Percentiles rank a stretch among this genome's conserved stretches.
Evolutionary conservation across 306 rosid species (phyloP).

Genomic region (Sicyos edulis): DNA sequence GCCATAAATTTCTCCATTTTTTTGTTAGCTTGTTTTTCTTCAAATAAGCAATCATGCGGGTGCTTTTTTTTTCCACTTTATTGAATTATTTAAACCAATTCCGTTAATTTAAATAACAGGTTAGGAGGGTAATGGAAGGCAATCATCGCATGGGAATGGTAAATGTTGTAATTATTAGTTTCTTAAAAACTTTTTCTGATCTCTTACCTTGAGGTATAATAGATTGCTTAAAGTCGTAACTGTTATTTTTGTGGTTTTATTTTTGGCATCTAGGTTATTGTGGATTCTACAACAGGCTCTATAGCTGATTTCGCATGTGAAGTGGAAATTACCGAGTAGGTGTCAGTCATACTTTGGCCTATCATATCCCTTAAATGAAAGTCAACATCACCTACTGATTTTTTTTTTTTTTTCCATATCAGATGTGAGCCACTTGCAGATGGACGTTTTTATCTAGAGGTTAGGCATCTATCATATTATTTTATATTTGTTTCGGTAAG

Average conservation of each 20-base stretch:
- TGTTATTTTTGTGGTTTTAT: conserved; percentile 27
- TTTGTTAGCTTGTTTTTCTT: neutral
- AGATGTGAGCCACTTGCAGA: conserved; percentile 99
- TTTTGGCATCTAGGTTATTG: conserved; percentile 53
- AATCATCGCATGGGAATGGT: conserved; percentile 99
- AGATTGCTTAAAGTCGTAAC: conserved; percentile 21
- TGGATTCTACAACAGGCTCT: conserved; percentile 63
- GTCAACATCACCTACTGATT: neutral
- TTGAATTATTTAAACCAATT: conserved; percentile 17
- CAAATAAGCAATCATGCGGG: neutral
- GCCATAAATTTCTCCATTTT: neutral
- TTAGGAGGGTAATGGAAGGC: conserved; percentile 99
- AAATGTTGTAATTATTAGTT: conserved; percentile 33
- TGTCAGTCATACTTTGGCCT: conserved; percentile 22
- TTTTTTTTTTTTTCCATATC: conserved; percentile 20
- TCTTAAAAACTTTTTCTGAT: conserved; percentile 17
- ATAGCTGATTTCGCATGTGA: conserved; percentile 91
- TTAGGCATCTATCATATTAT: conserved; percentile 25
- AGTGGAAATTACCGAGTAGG: conserved; percentile 98
- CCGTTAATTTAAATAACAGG: conserved; percentile 35
- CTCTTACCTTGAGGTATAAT: conserved; percentile 22
- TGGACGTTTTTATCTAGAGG: conserved; percentile 97
- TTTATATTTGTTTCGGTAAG: neutral
- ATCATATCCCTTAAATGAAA: conserved; percentile 9
- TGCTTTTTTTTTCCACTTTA: neutral